Conservation (phyloP, 2,329 filamentous ascomycete genomes). For the Talaromyces pinophilus region DNA sequence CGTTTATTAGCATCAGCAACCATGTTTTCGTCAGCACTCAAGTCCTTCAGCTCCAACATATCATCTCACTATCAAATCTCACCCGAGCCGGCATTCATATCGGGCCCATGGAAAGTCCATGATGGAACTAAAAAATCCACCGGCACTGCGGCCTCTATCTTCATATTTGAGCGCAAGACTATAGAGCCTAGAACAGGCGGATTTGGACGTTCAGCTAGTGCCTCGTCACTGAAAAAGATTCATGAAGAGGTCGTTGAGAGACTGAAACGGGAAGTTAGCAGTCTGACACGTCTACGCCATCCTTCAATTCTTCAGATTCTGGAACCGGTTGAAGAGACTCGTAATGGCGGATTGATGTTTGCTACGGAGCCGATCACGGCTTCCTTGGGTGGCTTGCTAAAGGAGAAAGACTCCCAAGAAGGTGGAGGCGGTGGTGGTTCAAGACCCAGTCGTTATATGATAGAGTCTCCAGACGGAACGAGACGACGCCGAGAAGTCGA, state of each 20-base stretch:
- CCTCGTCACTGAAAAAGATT: conserved; percentile 71
- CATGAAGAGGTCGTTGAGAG: conserved; percentile 90
- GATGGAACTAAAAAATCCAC: conserved; percentile 97
- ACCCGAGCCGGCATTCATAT: conserved; percentile 70
- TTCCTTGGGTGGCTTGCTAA: conserved; percentile 77
- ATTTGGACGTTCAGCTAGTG: conserved; percentile 61
- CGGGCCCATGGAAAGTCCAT: conserved; percentile 96
- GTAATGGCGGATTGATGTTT: conserved; percentile 90
- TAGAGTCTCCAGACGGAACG: conserved; percentile 74
- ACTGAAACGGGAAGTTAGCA: conserved; percentile 87
- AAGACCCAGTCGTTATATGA: conserved; percentile 74
- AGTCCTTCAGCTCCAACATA: conserved; percentile 94
- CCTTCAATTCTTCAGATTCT: conserved; percentile 89
- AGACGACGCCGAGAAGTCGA: conserved; percentile 78
- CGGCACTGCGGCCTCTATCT: conserved; percentile 83
- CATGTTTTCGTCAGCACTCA: conserved; percentile 93
- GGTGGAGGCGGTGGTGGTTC: conserved; percentile 54
- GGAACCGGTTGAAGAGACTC: conserved; percentile 92
- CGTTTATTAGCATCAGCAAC: conserved; percentile 32
- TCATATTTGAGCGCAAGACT: conserved; percentile 88
- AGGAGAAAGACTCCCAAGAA: conserved; percentile 88
- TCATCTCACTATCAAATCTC: conserved; percentile 85
- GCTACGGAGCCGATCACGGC: conserved; percentile 89
- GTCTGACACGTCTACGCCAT: conserved; percentile 82
- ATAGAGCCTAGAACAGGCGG: conserved; percentile 69